phyloP scores from a whole-genome alignment of 1,139 yeast species.

The Pichia sp. region DNA sequence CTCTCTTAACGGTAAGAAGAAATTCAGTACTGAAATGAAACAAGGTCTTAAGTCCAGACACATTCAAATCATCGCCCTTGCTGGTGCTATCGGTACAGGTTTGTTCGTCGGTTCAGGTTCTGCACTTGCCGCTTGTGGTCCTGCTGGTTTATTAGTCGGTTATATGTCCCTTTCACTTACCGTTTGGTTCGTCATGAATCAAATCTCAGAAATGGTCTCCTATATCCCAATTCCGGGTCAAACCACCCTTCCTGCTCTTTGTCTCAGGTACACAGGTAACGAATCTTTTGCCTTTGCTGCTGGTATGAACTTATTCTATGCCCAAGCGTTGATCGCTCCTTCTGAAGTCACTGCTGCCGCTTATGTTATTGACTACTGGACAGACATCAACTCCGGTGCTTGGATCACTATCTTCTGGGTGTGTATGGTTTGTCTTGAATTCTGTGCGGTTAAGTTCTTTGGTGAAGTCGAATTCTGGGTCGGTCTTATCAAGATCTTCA shows the following conservation, averaged over 20 bases:
- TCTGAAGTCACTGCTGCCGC: constrained; percentile 56
- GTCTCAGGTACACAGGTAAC: constrained; percentile 25
- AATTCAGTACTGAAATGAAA: constrained; percentile 8
- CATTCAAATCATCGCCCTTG: constrained; percentile 68
- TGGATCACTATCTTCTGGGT: constrained; percentile 45
- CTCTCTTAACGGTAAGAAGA: background rate
- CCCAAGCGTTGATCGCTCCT: constrained; percentile 47
- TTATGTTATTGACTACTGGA: constrained; percentile 50
- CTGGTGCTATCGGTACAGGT: constrained; percentile 80
- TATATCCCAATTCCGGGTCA: constrained; percentile 52
- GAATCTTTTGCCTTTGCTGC: constrained; percentile 37
- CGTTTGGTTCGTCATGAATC: constrained; percentile 56
- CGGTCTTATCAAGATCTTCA: constrained; percentile 41
- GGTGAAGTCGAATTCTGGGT: constrained; percentile 55
- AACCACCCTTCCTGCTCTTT: constrained; percentile 26
- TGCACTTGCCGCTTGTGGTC: constrained; percentile 46
- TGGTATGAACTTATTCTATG: constrained; percentile 48
- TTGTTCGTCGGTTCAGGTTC: constrained; percentile 55
- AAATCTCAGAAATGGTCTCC: constrained; percentile 63
- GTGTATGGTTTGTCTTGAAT: constrained; percentile 39
- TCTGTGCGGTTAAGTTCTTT: constrained; percentile 43
- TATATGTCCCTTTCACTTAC: constrained; percentile 50
- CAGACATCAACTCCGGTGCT: constrained; percentile 40
- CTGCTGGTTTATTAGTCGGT: constrained; percentile 48
- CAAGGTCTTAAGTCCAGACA: constrained; percentile 40